A percentile compares a stretch with the other conserved stretches of the same genome.
Conservation (phyloP, 108 stramenopile species). For the Fragilaria crotonensis region DNA sequence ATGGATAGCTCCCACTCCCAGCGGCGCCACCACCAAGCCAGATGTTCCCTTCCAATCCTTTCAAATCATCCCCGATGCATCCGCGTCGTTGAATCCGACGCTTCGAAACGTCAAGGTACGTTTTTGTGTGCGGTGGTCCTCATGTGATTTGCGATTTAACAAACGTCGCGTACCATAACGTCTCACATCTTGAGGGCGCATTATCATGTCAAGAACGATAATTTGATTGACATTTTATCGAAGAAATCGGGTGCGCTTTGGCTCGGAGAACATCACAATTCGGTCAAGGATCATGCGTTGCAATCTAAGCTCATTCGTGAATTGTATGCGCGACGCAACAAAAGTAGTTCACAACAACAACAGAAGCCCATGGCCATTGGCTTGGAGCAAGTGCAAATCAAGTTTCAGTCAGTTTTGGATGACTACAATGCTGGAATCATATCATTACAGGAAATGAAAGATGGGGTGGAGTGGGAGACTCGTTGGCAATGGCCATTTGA, state of each 20-base stretch:
- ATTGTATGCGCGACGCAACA: constrained; percentile 24
- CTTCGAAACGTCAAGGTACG: constrained; percentile 17
- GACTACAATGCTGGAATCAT: constrained; percentile 39
- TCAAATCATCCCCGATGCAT: constrained; percentile 29
- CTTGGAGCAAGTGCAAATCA: constrained; percentile 61
- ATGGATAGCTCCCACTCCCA: too few species aligned
- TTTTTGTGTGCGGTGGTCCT: too few species aligned
- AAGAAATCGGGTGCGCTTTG: constrained; percentile 26
- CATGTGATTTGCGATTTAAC: too few species aligned
- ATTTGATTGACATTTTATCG: constrained; percentile 13
- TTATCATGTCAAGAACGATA: not conserved
- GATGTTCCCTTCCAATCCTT: constrained; percentile 13
- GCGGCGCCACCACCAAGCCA: too few species aligned
- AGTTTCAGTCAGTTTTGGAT: constrained; percentile 63
- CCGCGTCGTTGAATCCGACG: constrained; percentile 19
- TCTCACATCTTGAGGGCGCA: too few species aligned
- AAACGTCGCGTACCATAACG: too few species aligned
- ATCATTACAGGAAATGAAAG: constrained; percentile 27
- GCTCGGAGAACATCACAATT: constrained; percentile 74
- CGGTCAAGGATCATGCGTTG: constrained; percentile 44
- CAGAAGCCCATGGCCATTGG: constrained; percentile 50
- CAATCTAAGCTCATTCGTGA: constrained; percentile 42
- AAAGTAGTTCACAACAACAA: not conserved
- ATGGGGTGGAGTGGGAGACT: constrained; percentile 52
- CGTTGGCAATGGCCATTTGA: constrained; percentile 77